Base-by-base conservation (phyloP, 2,329 filamentous ascomycete species). In the Verticillium zaregamsianum region DNA sequence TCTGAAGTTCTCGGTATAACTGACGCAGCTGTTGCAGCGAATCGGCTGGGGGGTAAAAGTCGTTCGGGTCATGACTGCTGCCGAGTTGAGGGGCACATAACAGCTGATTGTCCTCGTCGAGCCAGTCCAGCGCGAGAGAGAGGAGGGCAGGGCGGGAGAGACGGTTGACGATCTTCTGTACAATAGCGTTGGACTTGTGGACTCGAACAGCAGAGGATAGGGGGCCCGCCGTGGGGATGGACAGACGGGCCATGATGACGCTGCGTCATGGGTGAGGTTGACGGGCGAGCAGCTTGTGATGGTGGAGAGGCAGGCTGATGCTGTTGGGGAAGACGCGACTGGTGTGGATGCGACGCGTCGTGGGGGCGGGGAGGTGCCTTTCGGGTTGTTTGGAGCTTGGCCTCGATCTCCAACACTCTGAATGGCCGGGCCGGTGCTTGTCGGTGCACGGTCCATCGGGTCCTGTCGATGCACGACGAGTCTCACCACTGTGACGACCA, bases 41-140 rank as follows among this genome's bases (percentile, higher is more conserved):
- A 35, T 80, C 75, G 35, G 86, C 89, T 0, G 90, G 85, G 5
- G 89, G 86, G 71, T 93, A 92, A 35, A 90, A 81, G 65, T 90
- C 89, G 62, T 86, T 82, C 37, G 80, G 80, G 61, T 90, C 84
- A 1, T 86, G 83, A 20, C 84, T 78, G n/a, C 82, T 77, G 8
- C 69, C 66, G 17, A 79, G 68, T 58, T 86, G 0, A 2, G 90
- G 90, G 1, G 79, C 79, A 54, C 85, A 88, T 20, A 83, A 78
- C 5, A 82, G 74, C 49, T 86, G 79, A 65, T 90, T 88, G 65
- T 82, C 79, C 57, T 89, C 85, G 62, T 89, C 85, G 3, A 96
- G 86, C 92, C 92, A 96, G 76, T 90, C 84, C 25, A 93, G 81
- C 0, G 85, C 90, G 9, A 96, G 82, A 0, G 87, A 85, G 31